Evolutionary conservation across 345 rosid genomes (phyloP).

Genomic region (Salix koriyanagi): DNA sequence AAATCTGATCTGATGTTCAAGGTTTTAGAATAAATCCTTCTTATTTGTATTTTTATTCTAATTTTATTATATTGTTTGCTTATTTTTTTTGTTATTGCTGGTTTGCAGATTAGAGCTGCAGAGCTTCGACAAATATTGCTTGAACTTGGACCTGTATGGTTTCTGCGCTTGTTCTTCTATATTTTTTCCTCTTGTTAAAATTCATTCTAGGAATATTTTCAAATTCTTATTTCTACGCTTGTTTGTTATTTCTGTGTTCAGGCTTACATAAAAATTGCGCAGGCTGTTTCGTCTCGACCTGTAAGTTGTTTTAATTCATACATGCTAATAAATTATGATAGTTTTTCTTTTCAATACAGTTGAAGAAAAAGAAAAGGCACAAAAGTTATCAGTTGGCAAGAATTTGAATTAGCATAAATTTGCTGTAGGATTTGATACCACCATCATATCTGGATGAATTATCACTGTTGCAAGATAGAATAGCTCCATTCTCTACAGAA

Average conservation of each 20-base stretch:
- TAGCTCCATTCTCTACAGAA: conserved; percentile 83
- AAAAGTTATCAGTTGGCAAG: background rate
- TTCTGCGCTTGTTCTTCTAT: background rate
- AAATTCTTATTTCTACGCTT: too few species aligned
- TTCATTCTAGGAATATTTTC: background rate
- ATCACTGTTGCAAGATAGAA: conserved; percentile 79
- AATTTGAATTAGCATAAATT: background rate
- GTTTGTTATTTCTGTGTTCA: conserved; percentile 27
- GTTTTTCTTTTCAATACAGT: background rate
- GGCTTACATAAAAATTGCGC: conserved; percentile 91
- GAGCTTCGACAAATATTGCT: conserved; percentile 73
- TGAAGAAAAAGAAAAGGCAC: background rate
- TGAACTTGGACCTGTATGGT: conserved; percentile 85
- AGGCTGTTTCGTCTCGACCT: conserved; percentile 89
- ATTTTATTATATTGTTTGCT: background rate
- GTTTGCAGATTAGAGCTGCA: conserved; percentile 75
- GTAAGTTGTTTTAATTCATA: conserved; percentile 41
- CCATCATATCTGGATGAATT: conserved; percentile 83
- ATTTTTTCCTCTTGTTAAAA: background rate
- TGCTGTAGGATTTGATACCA: conserved; percentile 74
- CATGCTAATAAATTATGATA: background rate
- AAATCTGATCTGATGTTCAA: conserved; percentile 69
- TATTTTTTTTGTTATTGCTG: background rate
- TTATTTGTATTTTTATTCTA: background rate
- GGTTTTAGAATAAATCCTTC: conserved; percentile 27